Percentiles rank a stretch among this genome's conserved stretches.
Evolutionary conservation across 140 eudicot species (phyloP).

Genomic region (Cichorium intybus): DNA sequence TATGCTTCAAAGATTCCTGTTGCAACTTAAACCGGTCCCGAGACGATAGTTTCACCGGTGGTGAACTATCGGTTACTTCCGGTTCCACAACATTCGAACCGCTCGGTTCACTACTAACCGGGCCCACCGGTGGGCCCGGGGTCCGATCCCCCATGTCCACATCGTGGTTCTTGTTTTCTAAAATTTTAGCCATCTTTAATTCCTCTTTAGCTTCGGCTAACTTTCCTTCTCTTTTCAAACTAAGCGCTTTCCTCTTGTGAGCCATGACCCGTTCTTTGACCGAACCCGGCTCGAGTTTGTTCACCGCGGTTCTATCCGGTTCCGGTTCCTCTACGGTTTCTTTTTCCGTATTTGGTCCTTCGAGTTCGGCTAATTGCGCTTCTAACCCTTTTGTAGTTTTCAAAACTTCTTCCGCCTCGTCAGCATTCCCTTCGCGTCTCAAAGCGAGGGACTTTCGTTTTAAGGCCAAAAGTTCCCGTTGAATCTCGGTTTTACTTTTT

Average conservation of each 20-base stretch:
- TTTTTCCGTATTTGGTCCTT: slow-evolving; percentile 47
- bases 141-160: slow-evolving; percentile 33
- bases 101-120: slow-evolving; percentile 27
- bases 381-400: slow-evolving; percentile 54
- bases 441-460: slow-evolving; percentile 73
- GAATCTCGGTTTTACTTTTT: slow-evolving; percentile 66
- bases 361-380: slow-evolving; percentile 65
- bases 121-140: slow-evolving; percentile 25
- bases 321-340: too few relatives aligned
- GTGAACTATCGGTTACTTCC: slow-evolving; percentile 37
- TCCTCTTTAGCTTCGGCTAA: slow-evolving; percentile 87
- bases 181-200: slow-evolving; percentile 70
- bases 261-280: slow-evolving; percentile 59
- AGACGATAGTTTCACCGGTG: slow-evolving; percentile 58
- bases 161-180: slow-evolving; percentile 41
- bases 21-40: slow-evolving; percentile 85
- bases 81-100: slow-evolving; percentile 25
- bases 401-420: slow-evolving; percentile 78
- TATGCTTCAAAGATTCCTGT: slow-evolving; percentile 83
- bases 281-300: slow-evolving; percentile 5
- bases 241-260: slow-evolving; percentile 71
- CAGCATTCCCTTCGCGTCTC: slow-evolving; percentile 79
- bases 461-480: slow-evolving; percentile 75
- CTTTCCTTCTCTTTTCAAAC: slow-evolving; percentile 76
- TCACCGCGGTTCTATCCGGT: too few relatives aligned